Evolutionary conservation across 371 early-diverging fungal species (phyloP), one percentile per base, ranked within the genome.

Genomic region (Batkoa obscura): DNA sequence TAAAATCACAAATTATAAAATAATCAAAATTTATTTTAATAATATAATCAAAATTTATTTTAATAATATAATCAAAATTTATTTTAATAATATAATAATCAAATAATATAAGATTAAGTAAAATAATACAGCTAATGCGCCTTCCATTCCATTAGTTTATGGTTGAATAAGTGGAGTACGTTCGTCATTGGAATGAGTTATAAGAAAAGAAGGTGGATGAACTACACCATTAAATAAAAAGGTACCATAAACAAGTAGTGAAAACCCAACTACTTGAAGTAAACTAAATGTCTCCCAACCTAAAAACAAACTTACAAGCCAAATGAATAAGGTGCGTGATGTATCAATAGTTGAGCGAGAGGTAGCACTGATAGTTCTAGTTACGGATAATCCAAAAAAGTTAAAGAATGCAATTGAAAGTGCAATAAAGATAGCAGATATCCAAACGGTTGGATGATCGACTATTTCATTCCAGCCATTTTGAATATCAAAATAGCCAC

Each of bases 221-320:
- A 90, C 62, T 9, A 90, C 87, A 39, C 84, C 88, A 62, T 93
- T 93, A 69, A 88, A 93, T 54, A 86, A 68, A 61, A 90, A 89
- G 2, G 94, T 93, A 47, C 94, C 94, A 59, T 82, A 81, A 17
- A 90, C 81, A 63, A 90, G 75, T 31, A 90, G 66, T 37, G 72
- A 62, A 67, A 95, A 92, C 15, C 88, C 82, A 61, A 81, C 38
- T 33, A 94, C 91, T 67, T 96, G 96, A 56, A 93, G 65, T 74
- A 78, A 81, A 60, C 80, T 77, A 66, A 96, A 96, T 1, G 68
- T 67, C 67, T 96, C 96, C 96, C 96, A 96, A 17, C 92, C 91
- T 47, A 96, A 75, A 12, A 71, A 78, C 48, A 94, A 63, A 15
- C 83, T 83, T 43, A 85, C 76, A 72, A 84, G 79, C 96, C 96